Evolutionary conservation across 2,329 filamentous ascomycete species (phyloP), one percentile per base, ranked within the genome.

Genomic region (Penicillium sp.): DNA sequence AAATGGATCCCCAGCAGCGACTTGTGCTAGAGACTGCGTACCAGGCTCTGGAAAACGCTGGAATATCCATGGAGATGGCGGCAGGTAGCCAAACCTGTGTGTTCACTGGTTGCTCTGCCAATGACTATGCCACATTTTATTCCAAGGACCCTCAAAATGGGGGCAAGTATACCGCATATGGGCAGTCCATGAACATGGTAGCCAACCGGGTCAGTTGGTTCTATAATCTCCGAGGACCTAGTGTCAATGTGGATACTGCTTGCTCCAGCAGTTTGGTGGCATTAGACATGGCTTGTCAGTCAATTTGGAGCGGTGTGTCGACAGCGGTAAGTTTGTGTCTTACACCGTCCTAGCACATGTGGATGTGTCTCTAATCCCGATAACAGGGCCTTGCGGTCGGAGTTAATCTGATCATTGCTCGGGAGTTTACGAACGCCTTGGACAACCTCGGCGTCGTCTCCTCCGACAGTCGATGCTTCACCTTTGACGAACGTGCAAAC

Each of bases 171-270:
- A 8, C 40, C 5, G 40, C 40, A 4, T 42, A 42, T 27, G 40
- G 40, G 4, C 40, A 42, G 14, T 9, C 40, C 5, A 42, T 42
- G 40, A 42, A 21, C 40, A 42, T 42, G 40, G 18, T 27, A 6
- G 40, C 40, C 10, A 59, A 59, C 32, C 50, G 57, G 9, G 21
- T 59, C 21, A 55, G 51, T 24, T 59, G 57, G 57, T 59, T 55
- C 54, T 46, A 60, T 53, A 44, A 61, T 34, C 21, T 67, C 53
- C 21, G 36, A 40, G 24, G 60, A 13, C 53, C 56, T 5, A 54
- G 50, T 11, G 36, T 59, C 9, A 47, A 53, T 40, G 29, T 61
- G 21, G 49, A 61, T 44, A 56, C 58, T 3, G 58, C 58, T 16
- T 61, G 58, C 36, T 61, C 58, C 9, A 51, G 54, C 38, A 48